Percentiles rank a stretch among this genome's conserved stretches.
phyloP scores from a whole-genome alignment of 2,329 filamentous ascomycete genomes.

The Calonectria pauciramosa region DNA sequence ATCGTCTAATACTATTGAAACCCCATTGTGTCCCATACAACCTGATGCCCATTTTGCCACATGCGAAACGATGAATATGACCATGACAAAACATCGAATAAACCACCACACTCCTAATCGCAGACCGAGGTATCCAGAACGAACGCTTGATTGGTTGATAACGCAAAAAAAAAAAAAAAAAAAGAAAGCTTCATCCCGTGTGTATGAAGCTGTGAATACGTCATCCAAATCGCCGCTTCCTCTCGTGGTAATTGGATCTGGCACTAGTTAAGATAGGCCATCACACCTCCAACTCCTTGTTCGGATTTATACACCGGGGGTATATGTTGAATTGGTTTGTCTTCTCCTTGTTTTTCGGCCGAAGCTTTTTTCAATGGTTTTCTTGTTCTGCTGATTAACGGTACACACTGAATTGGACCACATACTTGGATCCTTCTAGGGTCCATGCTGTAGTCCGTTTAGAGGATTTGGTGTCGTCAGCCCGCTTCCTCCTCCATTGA shows the following conservation, averaged over 20 bases:
- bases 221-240: neutral
- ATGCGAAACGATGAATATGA: constrained; percentile 23
- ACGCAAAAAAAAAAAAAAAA: neutral
- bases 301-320: neutral
- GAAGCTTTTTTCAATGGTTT: neutral
- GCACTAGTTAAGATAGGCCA: neutral
- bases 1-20: neutral
- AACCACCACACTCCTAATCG: neutral
- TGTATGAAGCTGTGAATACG: neutral
- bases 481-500: constrained; percentile 55
- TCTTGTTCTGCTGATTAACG: neutral
- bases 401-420: constrained; percentile 13
- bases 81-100: constrained; percentile 4
- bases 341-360: neutral
- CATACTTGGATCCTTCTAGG: constrained; percentile 41
- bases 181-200: neutral
- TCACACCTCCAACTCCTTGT: constrained; percentile 14
- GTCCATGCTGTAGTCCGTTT: constrained; percentile 49
- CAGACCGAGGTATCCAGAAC: neutral
- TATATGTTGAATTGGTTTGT: constrained; percentile 13
- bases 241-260: neutral
- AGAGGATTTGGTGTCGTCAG: constrained; percentile 54
- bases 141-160: neutral
- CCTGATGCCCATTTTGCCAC: constrained; percentile 18
- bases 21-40: neutral